phyloP scores from a whole-genome alignment of 768 basidiomycete species.

The Phylloporus sp. region DNA sequence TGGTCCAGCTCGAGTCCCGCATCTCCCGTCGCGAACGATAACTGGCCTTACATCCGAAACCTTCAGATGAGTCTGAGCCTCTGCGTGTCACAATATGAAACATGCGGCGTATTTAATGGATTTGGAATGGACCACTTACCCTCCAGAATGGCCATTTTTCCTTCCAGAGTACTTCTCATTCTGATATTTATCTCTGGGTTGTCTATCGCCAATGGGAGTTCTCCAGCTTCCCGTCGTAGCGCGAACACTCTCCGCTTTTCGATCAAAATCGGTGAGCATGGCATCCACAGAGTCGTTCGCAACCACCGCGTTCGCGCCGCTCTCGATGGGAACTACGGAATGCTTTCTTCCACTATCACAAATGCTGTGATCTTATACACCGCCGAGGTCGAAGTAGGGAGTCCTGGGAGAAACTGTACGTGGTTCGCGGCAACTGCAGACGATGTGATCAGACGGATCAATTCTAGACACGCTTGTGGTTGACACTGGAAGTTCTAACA shows the following conservation, averaged over 20 bases:
- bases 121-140: no score
- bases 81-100: no score
- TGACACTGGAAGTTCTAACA: conserved; percentile 32
- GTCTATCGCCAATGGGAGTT: conserved; percentile 11
- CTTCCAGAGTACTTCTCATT: conserved; percentile 4
- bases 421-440: neutral
- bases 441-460: neutral
- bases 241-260: conserved; percentile 13
- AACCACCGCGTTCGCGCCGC: conserved; percentile 19
- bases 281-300: conserved; percentile 8
- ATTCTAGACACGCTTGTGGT: conserved; percentile 24
- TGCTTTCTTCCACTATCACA: conserved; percentile 4
- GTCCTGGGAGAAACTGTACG: conserved; percentile 26
- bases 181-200: conserved; percentile 12
- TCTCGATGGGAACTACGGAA: conserved; percentile 9
- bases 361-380: conserved; percentile 26
- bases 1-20: no score
- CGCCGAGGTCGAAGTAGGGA: conserved; percentile 26
- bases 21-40: no score
- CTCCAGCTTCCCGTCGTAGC: conserved; percentile 1
- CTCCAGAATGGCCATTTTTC: no score
- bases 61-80: no score
- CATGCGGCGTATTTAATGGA: no score
- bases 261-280: conserved; percentile 9
- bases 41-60: no score